A percentile compares a stretch with the other conserved stretches of the same genome.
Conservation (phyloP, 441 rosid genomes). For the Oxalis stricta region DNA sequence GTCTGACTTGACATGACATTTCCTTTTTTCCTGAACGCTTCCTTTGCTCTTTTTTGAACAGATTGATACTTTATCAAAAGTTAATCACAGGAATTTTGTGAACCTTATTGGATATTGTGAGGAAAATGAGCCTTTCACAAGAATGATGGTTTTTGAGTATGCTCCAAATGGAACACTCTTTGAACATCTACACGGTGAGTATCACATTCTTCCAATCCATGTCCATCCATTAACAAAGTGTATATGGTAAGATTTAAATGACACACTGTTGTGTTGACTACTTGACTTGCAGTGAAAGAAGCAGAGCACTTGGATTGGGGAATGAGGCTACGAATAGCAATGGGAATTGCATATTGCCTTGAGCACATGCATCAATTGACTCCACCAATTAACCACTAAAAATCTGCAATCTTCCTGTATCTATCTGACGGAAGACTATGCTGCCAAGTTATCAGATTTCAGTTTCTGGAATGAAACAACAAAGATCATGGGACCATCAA, state of each 20-base stretch:
- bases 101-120: constrained; percentile 80
- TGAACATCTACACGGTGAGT: constrained; percentile 89
- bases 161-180: constrained; percentile 91
- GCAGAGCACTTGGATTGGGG: constrained; percentile 86
- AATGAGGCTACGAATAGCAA: constrained; percentile 57
- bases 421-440: constrained; percentile 79
- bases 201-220: not conserved
- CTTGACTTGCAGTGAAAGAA: constrained; percentile 49
- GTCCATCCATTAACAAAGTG: not conserved
- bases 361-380: constrained; percentile 74
- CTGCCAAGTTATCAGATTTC: constrained; percentile 83
- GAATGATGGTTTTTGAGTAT: constrained; percentile 93
- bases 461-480: constrained; percentile 38
- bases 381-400: constrained; percentile 52
- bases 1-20: constrained; percentile 4
- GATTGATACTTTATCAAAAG: constrained; percentile 64
- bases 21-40: constrained; percentile 2
- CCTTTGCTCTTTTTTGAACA: constrained; percentile 22
- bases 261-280: not conserved
- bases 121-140: constrained; percentile 67
- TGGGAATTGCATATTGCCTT: constrained; percentile 89
- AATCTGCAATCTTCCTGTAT: constrained; percentile 55
- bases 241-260: not conserved
- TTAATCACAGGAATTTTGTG: constrained; percentile 87
- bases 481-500: constrained; percentile 25